Conservation (phyloP, 1,284 basidiomycete species). For the Moesziomyces sp. region DNA sequence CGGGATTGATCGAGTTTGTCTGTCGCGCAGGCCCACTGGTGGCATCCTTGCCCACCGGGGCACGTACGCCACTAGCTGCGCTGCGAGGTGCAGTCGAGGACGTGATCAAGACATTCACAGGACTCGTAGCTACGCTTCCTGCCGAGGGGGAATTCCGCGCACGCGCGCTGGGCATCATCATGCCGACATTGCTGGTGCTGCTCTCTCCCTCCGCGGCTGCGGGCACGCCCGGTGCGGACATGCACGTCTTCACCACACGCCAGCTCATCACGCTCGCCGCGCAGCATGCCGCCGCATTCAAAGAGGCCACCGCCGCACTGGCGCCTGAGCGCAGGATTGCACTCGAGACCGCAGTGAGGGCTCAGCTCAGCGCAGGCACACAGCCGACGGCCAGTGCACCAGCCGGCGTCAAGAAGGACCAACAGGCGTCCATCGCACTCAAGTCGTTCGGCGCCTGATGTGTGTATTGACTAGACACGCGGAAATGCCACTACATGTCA, state of each 20-base stretch:
- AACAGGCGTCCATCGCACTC: constrained; percentile 36
- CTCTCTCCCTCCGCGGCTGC: constrained; percentile 71
- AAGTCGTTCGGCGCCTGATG: constrained; percentile 42
- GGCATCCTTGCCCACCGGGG: constrained; percentile 2
- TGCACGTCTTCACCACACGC: constrained; percentile 76
- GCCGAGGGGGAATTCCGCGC: constrained; percentile 65
- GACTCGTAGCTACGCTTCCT: constrained; percentile 69
- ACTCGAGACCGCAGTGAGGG: constrained; percentile 78
- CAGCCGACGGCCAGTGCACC: constrained; percentile 1
- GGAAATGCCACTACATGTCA: too few relatives aligned
- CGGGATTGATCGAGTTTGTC: constrained; percentile 81
- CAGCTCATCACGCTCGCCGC: constrained; percentile 83
- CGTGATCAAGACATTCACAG: constrained; percentile 81
- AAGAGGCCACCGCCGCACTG: constrained; percentile 81
- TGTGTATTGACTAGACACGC: too few relatives aligned
- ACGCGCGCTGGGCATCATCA: constrained; percentile 78
- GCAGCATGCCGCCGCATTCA: constrained; percentile 81
- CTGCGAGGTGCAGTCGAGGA: constrained; percentile 76
- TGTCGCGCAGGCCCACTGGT: constrained; percentile 70
- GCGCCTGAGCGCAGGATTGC: constrained; percentile 74
- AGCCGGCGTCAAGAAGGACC: not conserved
- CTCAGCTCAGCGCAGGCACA: constrained; percentile 21
- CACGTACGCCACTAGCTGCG: constrained; percentile 66
- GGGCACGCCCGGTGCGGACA: constrained; percentile 69
- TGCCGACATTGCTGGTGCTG: constrained; percentile 82